Base-by-base conservation (phyloP, 129 eudicot species). In the Dittrichia graveolens region DNA sequence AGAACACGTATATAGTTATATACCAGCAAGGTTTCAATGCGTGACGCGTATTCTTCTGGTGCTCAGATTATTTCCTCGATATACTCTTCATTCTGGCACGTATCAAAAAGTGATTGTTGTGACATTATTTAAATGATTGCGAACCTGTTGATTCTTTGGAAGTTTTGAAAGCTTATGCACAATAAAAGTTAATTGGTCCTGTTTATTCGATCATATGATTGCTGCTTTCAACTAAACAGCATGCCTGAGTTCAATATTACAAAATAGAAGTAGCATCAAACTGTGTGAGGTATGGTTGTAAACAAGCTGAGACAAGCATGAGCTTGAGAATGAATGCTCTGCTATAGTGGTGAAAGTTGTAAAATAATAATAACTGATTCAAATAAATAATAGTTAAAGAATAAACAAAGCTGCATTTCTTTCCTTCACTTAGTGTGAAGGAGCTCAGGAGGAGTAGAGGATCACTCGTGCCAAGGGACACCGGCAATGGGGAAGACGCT, bases 91-190 rank as follows among this genome's bases (percentile, higher is more conserved):
- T 73, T 73, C 16, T 73, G 37, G 61, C 39, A 37, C n/a, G 48
- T 62, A 65, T 41, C 63, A 65, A 75, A 58, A 45, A 61, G 79
- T 40, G 65, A 53, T 64, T 12, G 31, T 64, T 41, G 65, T 64
- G 43, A 41, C 62, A 74, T 63, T 63, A 8, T 52, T 49, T 42
- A 14, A 19, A n/a, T 53, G 56, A 65, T 42, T 49, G 3, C 8
- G 10, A 53, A 75, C 42, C 42, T 64, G 47, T 46, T 12, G 12
- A 35, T 11, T 65, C 19, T 40, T 24, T 16, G 13, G 7, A 34
- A 8, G 5, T 66, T 58, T 52, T 49, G 24, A 7, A 37, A 37
- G 45, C 13, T 44, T 4, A 39, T 61, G 6, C 54, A 66, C 8
- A 24, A 14, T 49, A 49, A n/a, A 11, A 2, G 3, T 15, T 48